phyloP scores from a whole-genome alignment of 2,329 filamentous ascomycete genomes.

The Fusarium mangiferae region DNA sequence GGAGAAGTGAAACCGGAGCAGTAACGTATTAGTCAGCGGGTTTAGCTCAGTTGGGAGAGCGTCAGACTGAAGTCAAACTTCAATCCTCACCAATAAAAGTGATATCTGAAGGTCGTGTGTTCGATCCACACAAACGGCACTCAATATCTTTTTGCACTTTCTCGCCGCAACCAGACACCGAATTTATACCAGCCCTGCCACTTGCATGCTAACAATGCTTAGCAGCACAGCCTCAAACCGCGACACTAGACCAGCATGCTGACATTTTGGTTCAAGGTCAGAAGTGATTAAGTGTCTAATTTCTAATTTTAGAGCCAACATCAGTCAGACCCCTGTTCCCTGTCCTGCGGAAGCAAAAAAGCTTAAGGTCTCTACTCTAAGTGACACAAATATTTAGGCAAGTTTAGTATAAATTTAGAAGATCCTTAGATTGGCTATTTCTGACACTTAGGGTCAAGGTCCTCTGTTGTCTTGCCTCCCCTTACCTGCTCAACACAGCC shows the following conservation, averaged over 20 bases:
- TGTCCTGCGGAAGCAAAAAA: neutral
- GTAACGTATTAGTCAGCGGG: constrained; percentile 1
- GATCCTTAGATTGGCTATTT: neutral
- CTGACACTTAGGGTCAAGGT: neutral
- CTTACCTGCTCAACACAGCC: neutral
- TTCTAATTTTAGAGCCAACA: neutral
- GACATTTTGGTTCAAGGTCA: no score
- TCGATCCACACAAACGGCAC: constrained; percentile 29
- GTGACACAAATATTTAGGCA: neutral
- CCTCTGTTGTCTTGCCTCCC: neutral
- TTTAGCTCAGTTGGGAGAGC: constrained; percentile 31
- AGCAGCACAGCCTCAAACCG: no score
- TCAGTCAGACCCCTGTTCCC: neutral
- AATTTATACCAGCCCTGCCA: neutral
- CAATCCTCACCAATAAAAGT: constrained; percentile 11
- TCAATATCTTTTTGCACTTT: neutral
- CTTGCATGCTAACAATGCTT: no score
- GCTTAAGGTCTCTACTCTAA: neutral
- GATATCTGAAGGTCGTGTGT: constrained; percentile 30
- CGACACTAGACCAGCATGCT: no score
- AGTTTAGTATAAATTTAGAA: neutral
- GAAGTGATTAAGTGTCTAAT: no score
- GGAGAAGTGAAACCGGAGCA: no score
- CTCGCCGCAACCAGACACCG: fast-evolving
- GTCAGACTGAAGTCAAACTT: constrained; percentile 29